phyloP scores from a whole-genome alignment of 2,329 filamentous ascomycete genomes.

The Trichoderma sp. region DNA sequence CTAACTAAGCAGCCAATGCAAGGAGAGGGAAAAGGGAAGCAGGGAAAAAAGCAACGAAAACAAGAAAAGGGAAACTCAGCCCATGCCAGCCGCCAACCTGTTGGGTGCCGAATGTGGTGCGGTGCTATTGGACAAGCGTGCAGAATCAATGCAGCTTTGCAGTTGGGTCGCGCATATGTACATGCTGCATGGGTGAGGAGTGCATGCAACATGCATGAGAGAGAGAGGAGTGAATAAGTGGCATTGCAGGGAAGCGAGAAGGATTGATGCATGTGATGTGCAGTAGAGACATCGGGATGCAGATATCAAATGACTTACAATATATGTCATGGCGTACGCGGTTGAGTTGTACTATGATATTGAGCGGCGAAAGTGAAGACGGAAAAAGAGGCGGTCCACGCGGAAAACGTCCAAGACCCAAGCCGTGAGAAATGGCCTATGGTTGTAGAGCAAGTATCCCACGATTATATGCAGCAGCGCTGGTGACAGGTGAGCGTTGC shows the following conservation, averaged over 20 bases:
- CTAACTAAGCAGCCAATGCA: neutral
- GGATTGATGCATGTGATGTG: conserved; percentile 25
- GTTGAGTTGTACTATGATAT: conserved; percentile 25
- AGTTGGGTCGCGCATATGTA: conserved; percentile 4
- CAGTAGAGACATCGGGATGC: neutral
- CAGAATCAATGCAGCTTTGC: neutral
- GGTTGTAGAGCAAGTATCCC: neutral
- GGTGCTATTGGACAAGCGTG: neutral
- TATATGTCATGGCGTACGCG: conserved; percentile 41
- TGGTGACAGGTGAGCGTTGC: neutral
- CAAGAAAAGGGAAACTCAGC: neutral
- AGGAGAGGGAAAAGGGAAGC: neutral
- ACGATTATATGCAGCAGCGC: neutral
- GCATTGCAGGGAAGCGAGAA: conserved; percentile 13
- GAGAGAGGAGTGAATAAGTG: neutral
- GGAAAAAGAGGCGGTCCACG: neutral
- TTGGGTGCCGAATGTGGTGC: neutral
- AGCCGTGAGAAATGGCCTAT: neutral
- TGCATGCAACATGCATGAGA: conserved; percentile 20
- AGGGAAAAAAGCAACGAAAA: neutral
- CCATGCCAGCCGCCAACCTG: neutral
- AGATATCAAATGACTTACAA: conserved; percentile 34
- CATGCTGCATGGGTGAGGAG: conserved; percentile 7
- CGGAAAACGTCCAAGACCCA: neutral
- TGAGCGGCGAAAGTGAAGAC: conserved; percentile 10